A percentile compares a stretch with the other conserved stretches of the same genome.
Evolutionary conservation across 78 protist species (phyloP).

Genomic region (Dictyostelium capitatum): DNA sequence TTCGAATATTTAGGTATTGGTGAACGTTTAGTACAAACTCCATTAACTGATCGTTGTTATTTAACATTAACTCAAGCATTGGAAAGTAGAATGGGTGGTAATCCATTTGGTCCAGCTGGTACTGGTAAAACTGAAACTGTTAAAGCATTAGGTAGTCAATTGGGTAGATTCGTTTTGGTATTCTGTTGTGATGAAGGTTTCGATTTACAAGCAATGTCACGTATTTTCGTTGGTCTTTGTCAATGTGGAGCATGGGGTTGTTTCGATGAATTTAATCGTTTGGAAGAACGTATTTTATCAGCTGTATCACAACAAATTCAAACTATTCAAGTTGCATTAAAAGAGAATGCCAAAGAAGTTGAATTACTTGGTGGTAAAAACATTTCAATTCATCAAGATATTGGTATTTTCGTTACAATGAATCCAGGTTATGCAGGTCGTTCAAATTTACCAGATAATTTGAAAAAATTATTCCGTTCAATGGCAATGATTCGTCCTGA

Average conservation of each 20-base stretch:
- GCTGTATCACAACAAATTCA: constrained; percentile 99
- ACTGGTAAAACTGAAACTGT: constrained; percentile 99
- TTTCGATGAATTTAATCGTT: constrained; percentile 99
- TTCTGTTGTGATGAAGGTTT: constrained; percentile 99
- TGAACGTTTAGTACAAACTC: constrained; percentile 97
- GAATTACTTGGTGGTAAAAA: constrained; percentile 84
- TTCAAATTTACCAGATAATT: constrained; percentile 98
- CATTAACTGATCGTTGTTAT: constrained; percentile 95
- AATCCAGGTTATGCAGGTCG: constrained; percentile 99
- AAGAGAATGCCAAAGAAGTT: constrained; percentile 76
- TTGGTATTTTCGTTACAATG: constrained; percentile 99
- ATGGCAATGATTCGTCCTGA: constrained; percentile 98
- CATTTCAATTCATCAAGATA: constrained; percentile 78
- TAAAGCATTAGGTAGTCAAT: constrained; percentile 95
- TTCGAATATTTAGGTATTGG: constrained; percentile 98
- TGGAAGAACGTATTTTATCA: constrained; percentile 98
- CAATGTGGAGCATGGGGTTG: constrained; percentile 99
- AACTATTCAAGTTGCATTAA: constrained; percentile 95
- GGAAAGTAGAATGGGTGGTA: constrained; percentile 96
- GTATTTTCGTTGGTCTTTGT: constrained; percentile 99
- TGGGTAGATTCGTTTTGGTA: constrained; percentile 96
- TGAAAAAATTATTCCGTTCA: constrained; percentile 97
- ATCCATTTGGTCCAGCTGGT: constrained; percentile 99
- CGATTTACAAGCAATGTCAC: constrained; percentile 97
- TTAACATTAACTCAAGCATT: constrained; percentile 96